Evolutionary conservation across 768 basidiomycete genomes (phyloP), one percentile per base, ranked within the genome.

Genomic region (Antrodiella citrinella): DNA sequence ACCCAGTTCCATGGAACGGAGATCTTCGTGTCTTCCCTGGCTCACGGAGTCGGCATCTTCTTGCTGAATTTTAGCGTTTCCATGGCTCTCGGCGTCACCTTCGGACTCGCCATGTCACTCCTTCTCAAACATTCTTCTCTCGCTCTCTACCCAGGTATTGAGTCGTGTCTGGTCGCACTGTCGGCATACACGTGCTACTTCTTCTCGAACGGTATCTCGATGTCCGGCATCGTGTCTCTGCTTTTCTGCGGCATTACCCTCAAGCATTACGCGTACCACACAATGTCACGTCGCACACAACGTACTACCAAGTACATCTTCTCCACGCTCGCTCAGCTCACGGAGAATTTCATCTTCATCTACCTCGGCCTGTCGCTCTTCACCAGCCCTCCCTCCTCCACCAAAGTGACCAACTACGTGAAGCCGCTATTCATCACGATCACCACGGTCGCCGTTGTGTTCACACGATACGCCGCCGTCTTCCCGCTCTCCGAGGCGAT

Each of bases 191-290:
- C 91, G 0, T 91, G 86, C 71, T 98, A 98, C 70, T 99, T 99
- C 72, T 93, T 99, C 73, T 94, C 91, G n/a, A 99, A 91, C 56
- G 94, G 92, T 4, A 67, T 94, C 35, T 81, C 82, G 42, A 92
- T 96, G 89, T 87, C 83, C 65, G 95, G 96, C 45, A 97, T 98
- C 67, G 94, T 98, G 41, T 96, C 94, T 3, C 80, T 98, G 38
- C 82, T 98, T 42, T 97, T 99, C 73, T 98, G 95, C 64, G 95
- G 96, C 52, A 96, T 99, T 65, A 99, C 96, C 3, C 78, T 99
- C 59, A 99, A 99, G 68, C 96, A 99, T 64, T 98, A 99, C 62
- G 96, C 95, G n/a, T 98, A 96, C 64, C 96, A 97, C 71, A 98
- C 93, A 47, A 99, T 99, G 96, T 95, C 92, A 9, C 82, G 81